Evolutionary conservation across 1,284 basidiomycete genomes (phyloP).

Genomic region (Mixia osmundae): DNA sequence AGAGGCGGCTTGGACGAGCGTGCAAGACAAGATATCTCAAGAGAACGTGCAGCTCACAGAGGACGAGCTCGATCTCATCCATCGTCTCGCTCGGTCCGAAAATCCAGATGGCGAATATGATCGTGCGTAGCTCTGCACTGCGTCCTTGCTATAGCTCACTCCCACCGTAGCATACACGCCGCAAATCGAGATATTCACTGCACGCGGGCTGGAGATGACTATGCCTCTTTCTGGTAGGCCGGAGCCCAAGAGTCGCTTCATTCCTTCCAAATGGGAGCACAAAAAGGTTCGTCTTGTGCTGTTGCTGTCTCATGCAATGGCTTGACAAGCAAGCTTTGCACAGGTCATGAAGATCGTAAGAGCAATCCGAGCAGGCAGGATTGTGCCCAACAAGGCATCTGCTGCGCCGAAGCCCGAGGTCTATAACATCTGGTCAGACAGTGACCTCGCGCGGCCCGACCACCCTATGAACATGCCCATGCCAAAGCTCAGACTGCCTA

Average conservation of each 20-base stretch:
- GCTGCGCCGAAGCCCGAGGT: conserved; percentile 47
- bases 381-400: conserved; percentile 59
- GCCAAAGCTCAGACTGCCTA: conserved; percentile 71
- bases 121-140: no score
- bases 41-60: conserved; percentile 64
- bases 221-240: conserved; percentile 80
- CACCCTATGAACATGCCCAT: conserved; percentile 62
- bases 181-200: conserved; percentile 90
- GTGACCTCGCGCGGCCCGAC: conserved; percentile 28
- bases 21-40: conserved; percentile 71
- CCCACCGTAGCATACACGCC: conserved; percentile 69
- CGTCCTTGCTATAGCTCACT: no score
- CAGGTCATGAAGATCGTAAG: conserved; percentile 99
- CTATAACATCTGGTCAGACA: conserved; percentile 67
- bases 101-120: conserved; percentile 74
- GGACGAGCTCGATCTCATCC: conserved; percentile 88
- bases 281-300: conserved; percentile 48
- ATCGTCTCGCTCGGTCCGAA: conserved; percentile 65
- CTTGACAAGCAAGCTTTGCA: background rate
- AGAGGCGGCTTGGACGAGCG: conserved; percentile 57
- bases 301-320: background rate
- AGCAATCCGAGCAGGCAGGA: conserved; percentile 85
- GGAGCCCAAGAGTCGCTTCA: conserved; percentile 89
- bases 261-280: conserved; percentile 99
- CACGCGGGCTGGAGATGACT: conserved; percentile 73